Base-by-base conservation (phyloP, 2,329 filamentous ascomycete genomes). In the Blastomyces emzantsi region DNA sequence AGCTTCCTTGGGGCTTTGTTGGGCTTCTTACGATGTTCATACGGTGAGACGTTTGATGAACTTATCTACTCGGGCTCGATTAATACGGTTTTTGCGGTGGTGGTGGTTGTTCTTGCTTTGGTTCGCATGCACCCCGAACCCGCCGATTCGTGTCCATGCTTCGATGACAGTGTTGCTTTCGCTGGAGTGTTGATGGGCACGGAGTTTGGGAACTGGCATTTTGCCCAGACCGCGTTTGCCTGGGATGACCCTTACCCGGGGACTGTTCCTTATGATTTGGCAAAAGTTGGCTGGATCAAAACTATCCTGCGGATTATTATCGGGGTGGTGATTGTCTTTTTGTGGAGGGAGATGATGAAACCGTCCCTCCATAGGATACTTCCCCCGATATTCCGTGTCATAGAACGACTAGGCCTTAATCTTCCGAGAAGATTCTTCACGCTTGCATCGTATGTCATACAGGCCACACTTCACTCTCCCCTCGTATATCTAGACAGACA, bases 111-210 rank as follows among this genome's bases (percentile, higher is more conserved):
- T 56, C 81, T 94, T 63, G 78, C 88, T 8, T 81, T 96, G 8
- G 89, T 97, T 30, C 87, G 93, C 64, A 87, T 97, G 41, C 93
- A 99, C 71, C 94, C 94, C 0, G 94, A 99, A 72, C 94, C 94
- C 0, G 94, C 92, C 1, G 94, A 99, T 73, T 91, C 97, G 74
- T 99, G 94, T 69, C 93, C 93, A 4, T 97, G 93, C 75, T 97
- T 95, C 73, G 93, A 97, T 73, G 93, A 97, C 77, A 96, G 90
- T 70, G 90, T 97, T 59, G 88, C 92, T 3, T 97, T 97, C 76
- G 88, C 91, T 25, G 93, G 90, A 1, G 92, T 97, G 28, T 83
- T 96, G 62, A 90, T 97, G 69, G 94, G 94, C 0, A 80, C 90
- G 57, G 89, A 95, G 70, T 77, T 90, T 65, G 93, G 90, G 11